These are phyloP conservation scores for Alternaria gansuensis DNA, from an alignment of 2,329 filamentous ascomycete genomes.

Conservation along the genomic window DNA sequence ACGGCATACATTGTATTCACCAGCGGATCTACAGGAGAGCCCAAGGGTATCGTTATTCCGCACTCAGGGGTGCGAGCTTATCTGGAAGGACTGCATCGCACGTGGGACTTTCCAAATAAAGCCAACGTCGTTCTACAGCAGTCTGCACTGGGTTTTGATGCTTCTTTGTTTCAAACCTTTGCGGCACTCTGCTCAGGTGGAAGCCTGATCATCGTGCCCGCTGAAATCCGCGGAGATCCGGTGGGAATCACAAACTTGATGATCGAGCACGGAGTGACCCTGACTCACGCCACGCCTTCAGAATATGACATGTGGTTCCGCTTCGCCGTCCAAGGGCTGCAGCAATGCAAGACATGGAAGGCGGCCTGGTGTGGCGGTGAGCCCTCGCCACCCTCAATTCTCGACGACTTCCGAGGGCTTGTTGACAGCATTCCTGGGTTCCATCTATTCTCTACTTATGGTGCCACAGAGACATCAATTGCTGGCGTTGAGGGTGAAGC, in stretches of 20 bases:
- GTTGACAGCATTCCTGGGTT: constrained; percentile 3
- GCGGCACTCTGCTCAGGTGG: constrained; percentile 55
- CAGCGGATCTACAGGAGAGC: constrained; percentile 63
- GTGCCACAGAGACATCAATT: constrained; percentile 25
- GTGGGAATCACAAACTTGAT: constrained; percentile 52
- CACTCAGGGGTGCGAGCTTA: constrained; percentile 51
- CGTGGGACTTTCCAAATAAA: constrained; percentile 46
- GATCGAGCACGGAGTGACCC: constrained; percentile 46
- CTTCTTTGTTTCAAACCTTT: constrained; percentile 55
- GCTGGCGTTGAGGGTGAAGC: constrained; percentile 1
- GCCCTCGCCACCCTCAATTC: constrained; percentile 8
- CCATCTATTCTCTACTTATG: constrained; percentile 25
- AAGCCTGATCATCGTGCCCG: constrained; percentile 49
- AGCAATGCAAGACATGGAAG: constrained; percentile 36
- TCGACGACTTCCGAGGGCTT: constrained; percentile 20
- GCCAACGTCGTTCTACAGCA: constrained; percentile 54
- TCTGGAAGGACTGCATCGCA: constrained; percentile 28
- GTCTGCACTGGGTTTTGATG: constrained; percentile 54
- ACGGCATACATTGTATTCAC: constrained; percentile 69
- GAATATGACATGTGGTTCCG: constrained; percentile 50
- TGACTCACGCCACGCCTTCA: constrained; percentile 55
- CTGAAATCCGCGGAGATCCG: constrained; percentile 47
- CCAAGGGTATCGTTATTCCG: constrained; percentile 68
- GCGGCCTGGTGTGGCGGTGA: constrained; percentile 43
- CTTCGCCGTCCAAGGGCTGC: constrained; percentile 29